Base-by-base conservation (phyloP, 805 yeast species). In the Ogataea populi-albae region DNA sequence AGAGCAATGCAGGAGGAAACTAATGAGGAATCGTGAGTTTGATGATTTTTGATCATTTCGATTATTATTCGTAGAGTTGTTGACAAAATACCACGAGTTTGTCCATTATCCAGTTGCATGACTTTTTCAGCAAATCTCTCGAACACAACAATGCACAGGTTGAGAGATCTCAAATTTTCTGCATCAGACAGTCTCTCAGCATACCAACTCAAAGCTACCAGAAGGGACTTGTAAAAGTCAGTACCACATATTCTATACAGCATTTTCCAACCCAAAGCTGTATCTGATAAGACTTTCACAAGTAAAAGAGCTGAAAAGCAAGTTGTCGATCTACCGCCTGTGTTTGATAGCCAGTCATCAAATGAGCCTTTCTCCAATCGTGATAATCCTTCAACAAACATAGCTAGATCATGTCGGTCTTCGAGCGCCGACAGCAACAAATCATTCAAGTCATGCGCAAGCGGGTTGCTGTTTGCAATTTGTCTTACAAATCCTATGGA, bases 301-400 rank as follows among this genome's bases (percentile, higher is more conserved):
- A 40, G 37, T 16, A 17, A 27, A 3, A 40, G 24, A 10, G 41
- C 34, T 11, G 45, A 16, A 17, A 38, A 25, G 6, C 32, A 20
- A 1, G 46, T 41, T n/a, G 43, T 17, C 3, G 21, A 20, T 16
- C 11, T 29, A 23, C 4, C 18, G 15, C 17, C 17, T 26, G 3
- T 29, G 12, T 23, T 34, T 14, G 16, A 26, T n/a, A 46, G 29
- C 50, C 50, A 48, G 16, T 48, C 52, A 3, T 32, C 21, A 23
- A 43, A 18, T 2, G 52, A 34, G 32, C 46, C 26, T 10, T 20
- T 24, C 27, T 49, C 50, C 8, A 43, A 30, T 37, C 34, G 38
- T 34, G 23, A 20, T 23, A 14, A 37, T 23, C 10, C 4, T 11
- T 17, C 8, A 11, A 6, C 7, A 12, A 14, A 10, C 10, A 11